These are phyloP conservation scores for Fusarium xylarioides DNA, from an alignment of 2,329 filamentous ascomycete species.

Conservation along the genomic window DNA sequence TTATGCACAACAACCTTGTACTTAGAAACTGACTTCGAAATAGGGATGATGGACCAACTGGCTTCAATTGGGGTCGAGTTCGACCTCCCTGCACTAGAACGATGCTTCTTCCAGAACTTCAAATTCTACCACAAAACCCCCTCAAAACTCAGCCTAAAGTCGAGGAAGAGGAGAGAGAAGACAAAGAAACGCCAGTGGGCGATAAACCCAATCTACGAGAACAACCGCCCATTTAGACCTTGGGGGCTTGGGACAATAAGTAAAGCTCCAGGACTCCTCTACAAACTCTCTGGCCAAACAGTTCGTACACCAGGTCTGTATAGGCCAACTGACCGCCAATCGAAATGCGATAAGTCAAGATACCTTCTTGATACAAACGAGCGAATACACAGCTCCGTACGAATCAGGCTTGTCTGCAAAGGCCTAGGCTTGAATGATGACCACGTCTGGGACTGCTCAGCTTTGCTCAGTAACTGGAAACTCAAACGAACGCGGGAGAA, in stretches of 20 bases:
- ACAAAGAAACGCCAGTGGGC: conserved; percentile 52
- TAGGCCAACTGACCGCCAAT: conserved; percentile 54
- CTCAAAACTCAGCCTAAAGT: conserved; percentile 12
- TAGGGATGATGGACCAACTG: conserved; percentile 67
- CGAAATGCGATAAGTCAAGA: conserved; percentile 46
- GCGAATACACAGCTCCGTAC: conserved; percentile 63
- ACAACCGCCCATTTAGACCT: conserved; percentile 57
- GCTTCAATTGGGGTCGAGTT: conserved; percentile 62
- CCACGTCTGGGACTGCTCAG: conserved; percentile 56
- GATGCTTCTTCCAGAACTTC: conserved; percentile 50
- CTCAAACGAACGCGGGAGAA: conserved; percentile 48
- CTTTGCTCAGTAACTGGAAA: conserved; percentile 56
- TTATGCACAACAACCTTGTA: background rate
- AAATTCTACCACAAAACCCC: conserved; percentile 44
- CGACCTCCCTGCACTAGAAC: conserved; percentile 52
- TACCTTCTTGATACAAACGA: conserved; percentile 64
- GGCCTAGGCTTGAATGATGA: conserved; percentile 61
- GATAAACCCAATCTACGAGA: conserved; percentile 56
- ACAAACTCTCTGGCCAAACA: conserved; percentile 55
- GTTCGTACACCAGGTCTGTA: conserved; percentile 60
- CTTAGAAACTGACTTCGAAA: background rate
- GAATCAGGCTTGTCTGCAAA: conserved; percentile 60
- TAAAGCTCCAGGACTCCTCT: conserved; percentile 51
- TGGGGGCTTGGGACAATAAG: conserved; percentile 59
- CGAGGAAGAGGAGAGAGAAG: conserved; percentile 28